Percentiles rank a stretch among this genome's conserved stretches.
Evolutionary conservation across 2,329 filamentous ascomycete species (phyloP).

Genomic region (Cladosporium austrohemisphaericum): DNA sequence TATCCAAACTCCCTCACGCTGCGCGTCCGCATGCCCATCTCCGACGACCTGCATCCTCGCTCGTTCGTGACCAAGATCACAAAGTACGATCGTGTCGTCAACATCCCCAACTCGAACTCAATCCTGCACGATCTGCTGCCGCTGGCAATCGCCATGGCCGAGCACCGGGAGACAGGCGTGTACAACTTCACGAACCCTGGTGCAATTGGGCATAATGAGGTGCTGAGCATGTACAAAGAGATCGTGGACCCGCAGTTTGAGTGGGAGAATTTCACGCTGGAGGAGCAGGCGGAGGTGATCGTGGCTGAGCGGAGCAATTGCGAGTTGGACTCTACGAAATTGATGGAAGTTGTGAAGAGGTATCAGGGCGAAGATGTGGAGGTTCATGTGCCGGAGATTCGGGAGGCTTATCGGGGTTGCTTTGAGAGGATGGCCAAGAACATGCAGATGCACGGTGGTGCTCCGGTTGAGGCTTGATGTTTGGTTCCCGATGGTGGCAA

Average conservation of each 20-base stretch:
- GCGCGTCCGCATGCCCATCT: constrained; percentile 66
- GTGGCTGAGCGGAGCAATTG: constrained; percentile 66
- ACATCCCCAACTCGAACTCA: constrained; percentile 66
- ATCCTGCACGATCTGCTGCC: constrained; percentile 63
- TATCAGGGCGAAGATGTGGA: constrained; percentile 40
- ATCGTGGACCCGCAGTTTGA: constrained; percentile 58
- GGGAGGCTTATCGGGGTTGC: constrained; percentile 58
- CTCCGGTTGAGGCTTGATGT: constrained; percentile 8
- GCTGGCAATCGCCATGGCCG: constrained; percentile 56
- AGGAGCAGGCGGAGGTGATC: constrained; percentile 65
- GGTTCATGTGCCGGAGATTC: constrained; percentile 58
- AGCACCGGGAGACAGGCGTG: constrained; percentile 59
- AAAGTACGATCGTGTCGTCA: constrained; percentile 61
- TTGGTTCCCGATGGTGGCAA: background rate
- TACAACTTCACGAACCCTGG: constrained; percentile 71
- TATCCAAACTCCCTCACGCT: constrained; percentile 62
- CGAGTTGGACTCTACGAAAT: constrained; percentile 58
- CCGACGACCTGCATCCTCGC: constrained; percentile 62
- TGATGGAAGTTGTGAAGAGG: constrained; percentile 57
- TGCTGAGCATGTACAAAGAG: constrained; percentile 59
- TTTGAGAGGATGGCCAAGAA: constrained; percentile 55
- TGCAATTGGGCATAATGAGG: constrained; percentile 68
- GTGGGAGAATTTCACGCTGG: constrained; percentile 64
- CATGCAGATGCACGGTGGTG: constrained; percentile 16
- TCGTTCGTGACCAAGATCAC: constrained; percentile 68